Base-by-base conservation (phyloP, 768 basidiomycete genomes). In the Boletales sp. region DNA sequence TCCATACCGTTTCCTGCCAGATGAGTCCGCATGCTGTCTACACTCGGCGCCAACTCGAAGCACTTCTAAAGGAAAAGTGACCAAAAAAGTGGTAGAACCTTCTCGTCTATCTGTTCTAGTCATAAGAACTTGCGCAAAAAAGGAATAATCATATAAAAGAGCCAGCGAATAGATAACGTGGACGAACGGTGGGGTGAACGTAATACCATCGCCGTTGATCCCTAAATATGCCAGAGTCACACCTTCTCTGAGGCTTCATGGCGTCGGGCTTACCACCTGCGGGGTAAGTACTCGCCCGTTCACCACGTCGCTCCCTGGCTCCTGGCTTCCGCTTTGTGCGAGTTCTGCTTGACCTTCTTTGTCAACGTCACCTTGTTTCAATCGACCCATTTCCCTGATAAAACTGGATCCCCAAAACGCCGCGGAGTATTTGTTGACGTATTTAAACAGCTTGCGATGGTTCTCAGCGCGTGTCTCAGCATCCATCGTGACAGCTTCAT, bases 361-460 rank as follows among this genome's bases (percentile, higher is more conserved):
- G 41, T 66, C 60, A 8, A 61, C 50, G 18, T 74, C 70, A 17
- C 69, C 72, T 38, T 70, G 62, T 40, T 78, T 71, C 46, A 90
- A 75, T 65, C 78, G 78, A 41, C 77, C 72, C 83, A 94, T 89
- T 72, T 93, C 92, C 60, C 74, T 80, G 62, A 94, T 90, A 67
- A 93, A 94, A 52, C 87, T 89, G 43, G 82, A 86, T 36, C 93
- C 92, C 91, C 92, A 94, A 71, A 87, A 94, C 36, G 89, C 83
- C 30, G 94, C 86, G 50, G 87, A 92, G 74, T 93, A 95, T 70
- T 94, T 94, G 74, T 85, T 86, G 53, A 97, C 90, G 68, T 97
- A 97, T 73, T 92, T 92, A 80, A 91, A 97, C 55, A 99, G 76
- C 71, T 99, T 99, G 59, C 84, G 76, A 68, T 95, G 92, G 70